Evolutionary conservation across 2,329 filamentous ascomycete species (phyloP), one percentile per base, ranked within the genome.

Genomic region (Trichoderma cornu-damae): DNA sequence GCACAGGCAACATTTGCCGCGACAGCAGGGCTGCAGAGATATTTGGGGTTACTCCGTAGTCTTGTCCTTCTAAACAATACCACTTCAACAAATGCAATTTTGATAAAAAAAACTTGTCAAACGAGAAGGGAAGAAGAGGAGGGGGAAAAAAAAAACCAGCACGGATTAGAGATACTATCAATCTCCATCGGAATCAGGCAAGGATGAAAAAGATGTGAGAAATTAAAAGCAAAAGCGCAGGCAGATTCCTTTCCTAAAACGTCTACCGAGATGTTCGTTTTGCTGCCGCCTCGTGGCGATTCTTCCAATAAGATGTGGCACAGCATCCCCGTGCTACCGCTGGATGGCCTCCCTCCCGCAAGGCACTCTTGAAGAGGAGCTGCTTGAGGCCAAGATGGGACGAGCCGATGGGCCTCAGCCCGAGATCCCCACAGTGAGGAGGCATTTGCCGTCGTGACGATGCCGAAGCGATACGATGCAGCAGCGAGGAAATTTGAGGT

Each of bases 231-330:
- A 18, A n/a, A 22, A 14, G 6, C 34, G n/a, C n/a, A n/a, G n/a
- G n/a, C 7, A 12, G 16, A n/a, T 47, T 9, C 4, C 4, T 46
- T 55, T 16, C 52, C 52, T 1, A 47, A 47, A 55, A 3, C 42
- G 52, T 55, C 52, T 38, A 55, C 52, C 52, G 52, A 55, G 42
- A 47, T 30, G 8, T n/a, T 14, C 18, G 16, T 1, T 37, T 0
- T 18, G 51, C 22, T 30, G 32, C 4, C 22, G 34, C 32, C 20
- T 8, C 24, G 5, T 16, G 20, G 9, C 4, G 12, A 1, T 38
- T 47, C 52, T 55, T 47, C 52, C 52, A 55, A 55, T 55, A 12
- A 55, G 42, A 47, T n/a, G 16, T 4, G 38, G 52, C 42, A 32
- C 20, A 30, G 32, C 42, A 55, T 47, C 52, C 52, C 52, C 52